Percentiles rank a stretch among this genome's conserved stretches.
Conservation (phyloP, 2,329 filamentous ascomycete genomes). For the Podosphaera xanthii region DNA sequence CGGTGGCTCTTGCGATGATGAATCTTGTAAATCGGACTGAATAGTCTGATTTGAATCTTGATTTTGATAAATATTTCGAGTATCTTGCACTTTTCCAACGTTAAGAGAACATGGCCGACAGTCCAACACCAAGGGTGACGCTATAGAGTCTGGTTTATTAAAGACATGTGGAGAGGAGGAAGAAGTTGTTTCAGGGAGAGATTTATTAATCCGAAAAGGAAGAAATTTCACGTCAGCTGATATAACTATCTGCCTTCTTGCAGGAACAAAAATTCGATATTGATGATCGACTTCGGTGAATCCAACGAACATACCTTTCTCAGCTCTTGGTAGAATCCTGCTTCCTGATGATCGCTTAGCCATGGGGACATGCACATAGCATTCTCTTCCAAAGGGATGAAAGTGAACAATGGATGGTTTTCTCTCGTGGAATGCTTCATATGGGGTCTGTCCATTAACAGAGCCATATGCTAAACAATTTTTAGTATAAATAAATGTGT, state of each 20-base stretch:
- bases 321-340: too few species aligned
- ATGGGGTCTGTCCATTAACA: not conserved
- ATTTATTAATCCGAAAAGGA: not conserved
- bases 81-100: not conserved
- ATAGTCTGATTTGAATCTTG: not conserved
- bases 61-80: not conserved
- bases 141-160: not conserved
- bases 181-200: not conserved
- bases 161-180: not conserved
- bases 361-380: too few species aligned
- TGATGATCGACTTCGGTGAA: too few species aligned
- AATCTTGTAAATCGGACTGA: not conserved
- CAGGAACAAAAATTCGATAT: too few species aligned
- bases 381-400: not conserved
- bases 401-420: not conserved
- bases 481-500: conserved; percentile 1
- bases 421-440: not conserved
- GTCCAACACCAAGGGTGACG: not conserved
- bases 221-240: not conserved
- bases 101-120: not conserved
- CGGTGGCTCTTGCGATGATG: not conserved
- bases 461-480: not conserved
- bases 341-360: too few species aligned
- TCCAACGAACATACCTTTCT: too few species aligned
- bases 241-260: not conserved